A percentile compares a stretch with the other conserved stretches of the same genome.
Conservation (phyloP, 2,329 filamentous ascomycete genomes). For the Penicillium expansum region DNA sequence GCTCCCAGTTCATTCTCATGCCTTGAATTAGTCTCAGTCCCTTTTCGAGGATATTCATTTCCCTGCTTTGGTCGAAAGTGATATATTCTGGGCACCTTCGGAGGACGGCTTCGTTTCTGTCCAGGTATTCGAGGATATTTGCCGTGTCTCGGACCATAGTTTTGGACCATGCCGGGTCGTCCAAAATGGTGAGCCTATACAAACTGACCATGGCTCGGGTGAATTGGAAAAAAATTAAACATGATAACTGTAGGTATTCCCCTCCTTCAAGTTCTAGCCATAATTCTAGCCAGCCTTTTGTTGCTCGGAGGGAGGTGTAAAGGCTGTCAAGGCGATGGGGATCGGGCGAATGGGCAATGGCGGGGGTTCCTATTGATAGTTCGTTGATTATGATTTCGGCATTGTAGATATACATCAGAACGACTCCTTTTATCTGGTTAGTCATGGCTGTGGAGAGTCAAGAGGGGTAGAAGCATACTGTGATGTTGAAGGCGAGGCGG, state of each 20-base stretch:
- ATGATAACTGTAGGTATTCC: constrained; percentile 17
- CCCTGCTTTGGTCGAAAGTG: background rate
- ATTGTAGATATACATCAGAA: constrained; percentile 14
- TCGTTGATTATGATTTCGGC: constrained; percentile 27
- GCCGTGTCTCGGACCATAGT: constrained; percentile 25
- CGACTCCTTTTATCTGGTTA: constrained; percentile 10
- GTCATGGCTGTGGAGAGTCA: background rate
- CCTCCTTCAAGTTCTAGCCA: constrained; percentile 15
- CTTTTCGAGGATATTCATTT: constrained; percentile 20
- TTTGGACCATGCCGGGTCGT: constrained; percentile 29
- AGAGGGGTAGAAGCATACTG: constrained; percentile 13
- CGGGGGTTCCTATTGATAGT: constrained; percentile 13
- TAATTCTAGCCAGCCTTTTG: constrained; percentile 23
- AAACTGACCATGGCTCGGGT: constrained; percentile 20
- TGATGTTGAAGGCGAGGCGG: constrained; percentile 19
- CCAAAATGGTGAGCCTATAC: constrained; percentile 24
- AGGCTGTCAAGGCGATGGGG: constrained; percentile 24
- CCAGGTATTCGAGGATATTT: constrained; percentile 24
- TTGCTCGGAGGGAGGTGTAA: constrained; percentile 19
- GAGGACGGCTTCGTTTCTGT: constrained; percentile 15
- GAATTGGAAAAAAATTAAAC: constrained; percentile 26
- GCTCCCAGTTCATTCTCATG: constrained; percentile 22
- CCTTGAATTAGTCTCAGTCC: constrained; percentile 17
- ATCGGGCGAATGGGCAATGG: constrained; percentile 21
- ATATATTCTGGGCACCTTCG: constrained; percentile 9